A percentile compares a stretch with the other conserved stretches of the same genome.
phyloP scores from a whole-genome alignment of 352 stramenopile genomes.

The Blastocystis sp. region DNA sequence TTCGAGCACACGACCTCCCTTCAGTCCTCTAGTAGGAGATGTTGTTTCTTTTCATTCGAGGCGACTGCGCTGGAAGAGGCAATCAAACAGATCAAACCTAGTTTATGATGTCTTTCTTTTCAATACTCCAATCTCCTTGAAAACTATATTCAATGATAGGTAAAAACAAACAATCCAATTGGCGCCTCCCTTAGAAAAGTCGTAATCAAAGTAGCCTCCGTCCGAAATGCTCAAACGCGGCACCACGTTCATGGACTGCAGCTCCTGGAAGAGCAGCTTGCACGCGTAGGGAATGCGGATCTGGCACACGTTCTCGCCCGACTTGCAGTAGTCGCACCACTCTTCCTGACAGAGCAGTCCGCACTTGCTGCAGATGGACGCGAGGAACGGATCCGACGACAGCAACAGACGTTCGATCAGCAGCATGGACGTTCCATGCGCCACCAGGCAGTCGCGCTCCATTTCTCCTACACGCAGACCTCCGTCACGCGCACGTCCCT shows the following conservation, averaged over 20 bases:
- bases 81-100: no score
- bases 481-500: slow-evolving; percentile 89
- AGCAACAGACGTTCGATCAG: slow-evolving; percentile 99
- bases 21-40: no score
- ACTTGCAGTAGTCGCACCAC: slow-evolving; percentile 96
- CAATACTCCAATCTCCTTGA: no score
- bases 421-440: slow-evolving; percentile 93
- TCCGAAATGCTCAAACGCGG: slow-evolving; percentile 88
- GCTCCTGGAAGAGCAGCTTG: slow-evolving; percentile 93
- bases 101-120: no score
- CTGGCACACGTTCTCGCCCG: slow-evolving; percentile 87
- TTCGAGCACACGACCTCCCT: no score
- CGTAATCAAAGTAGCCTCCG: slow-evolving; percentile 57
- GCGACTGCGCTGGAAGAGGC: not conserved
- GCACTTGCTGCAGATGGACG: slow-evolving; percentile 73
- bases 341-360: slow-evolving; percentile 69
- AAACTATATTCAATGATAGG: no score
- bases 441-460: slow-evolving; percentile 98
- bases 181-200: slow-evolving; percentile 25
- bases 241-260: slow-evolving; percentile 98
- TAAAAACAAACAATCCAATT: slow-evolving; percentile 33
- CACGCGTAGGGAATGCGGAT: slow-evolving; percentile 96
- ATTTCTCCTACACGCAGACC: slow-evolving; percentile 97
- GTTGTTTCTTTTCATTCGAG: no score
- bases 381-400: slow-evolving; percentile 93